These are phyloP conservation scores for Luffa aegyptiaca DNA, from an alignment of 306 rosid genomes.

Conservation along the genomic window DNA sequence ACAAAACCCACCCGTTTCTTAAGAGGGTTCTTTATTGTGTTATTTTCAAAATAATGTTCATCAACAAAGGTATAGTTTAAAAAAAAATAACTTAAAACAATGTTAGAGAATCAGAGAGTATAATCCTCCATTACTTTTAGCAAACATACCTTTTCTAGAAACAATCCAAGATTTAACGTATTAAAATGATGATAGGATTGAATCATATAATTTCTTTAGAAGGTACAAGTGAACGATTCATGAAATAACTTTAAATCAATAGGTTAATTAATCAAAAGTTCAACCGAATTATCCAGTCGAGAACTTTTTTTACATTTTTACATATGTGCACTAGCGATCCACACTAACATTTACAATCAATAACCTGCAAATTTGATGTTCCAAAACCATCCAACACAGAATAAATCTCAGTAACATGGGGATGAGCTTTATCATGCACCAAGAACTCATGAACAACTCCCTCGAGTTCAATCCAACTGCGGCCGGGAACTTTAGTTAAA, in stretches of 20 bases:
- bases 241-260: neutral
- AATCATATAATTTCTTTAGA: neutral
- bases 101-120: too few species aligned
- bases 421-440: conserved; percentile 54
- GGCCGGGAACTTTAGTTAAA: conserved; percentile 45
- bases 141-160: neutral
- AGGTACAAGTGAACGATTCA: neutral
- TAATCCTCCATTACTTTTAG: too few species aligned
- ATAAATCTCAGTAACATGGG: conserved; percentile 49
- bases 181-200: neutral
- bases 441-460: conserved; percentile 61
- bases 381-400: conserved; percentile 37
- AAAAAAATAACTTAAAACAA: too few species aligned
- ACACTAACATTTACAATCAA: conserved; percentile 8
- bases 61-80: too few species aligned
- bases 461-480: conserved; percentile 63
- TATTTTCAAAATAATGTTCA: too few species aligned
- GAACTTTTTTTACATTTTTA: neutral
- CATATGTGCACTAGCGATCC: neutral
- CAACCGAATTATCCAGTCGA: neutral
- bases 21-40: too few species aligned
- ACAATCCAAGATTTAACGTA: neutral
- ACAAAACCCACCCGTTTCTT: too few species aligned
- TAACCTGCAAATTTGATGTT: conserved; percentile 15
- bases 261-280: neutral